Conservation (phyloP, 805 yeast genomes). For the Lipomyces mesembrius region DNA sequence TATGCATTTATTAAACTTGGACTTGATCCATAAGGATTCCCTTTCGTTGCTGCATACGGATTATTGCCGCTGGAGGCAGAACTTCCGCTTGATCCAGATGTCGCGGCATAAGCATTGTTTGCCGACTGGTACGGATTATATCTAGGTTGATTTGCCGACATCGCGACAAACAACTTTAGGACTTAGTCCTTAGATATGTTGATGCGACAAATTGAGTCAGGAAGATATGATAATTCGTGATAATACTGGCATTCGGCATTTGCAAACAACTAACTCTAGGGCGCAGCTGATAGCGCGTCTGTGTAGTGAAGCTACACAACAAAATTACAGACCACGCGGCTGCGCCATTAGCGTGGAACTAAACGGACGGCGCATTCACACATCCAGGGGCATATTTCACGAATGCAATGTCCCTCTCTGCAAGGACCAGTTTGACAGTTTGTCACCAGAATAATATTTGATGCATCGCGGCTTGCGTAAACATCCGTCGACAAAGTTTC, state of each 20-base stretch:
- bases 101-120: slow-evolving; percentile 1
- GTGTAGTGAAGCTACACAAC: no score
- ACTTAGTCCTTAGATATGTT: background rate
- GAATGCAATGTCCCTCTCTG: background rate
- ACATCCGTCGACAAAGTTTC: background rate
- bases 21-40: background rate
- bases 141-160: background rate
- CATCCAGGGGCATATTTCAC: background rate
- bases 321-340: no score
- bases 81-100: background rate
- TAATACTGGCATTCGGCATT: background rate
- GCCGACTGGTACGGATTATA: slow-evolving; percentile 4
- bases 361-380: background rate
- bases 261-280: background rate
- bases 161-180: background rate
- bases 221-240: background rate
- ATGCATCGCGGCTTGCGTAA: background rate
- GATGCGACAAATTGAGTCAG: background rate
- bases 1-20: slow-evolving; percentile 5
- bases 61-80: background rate
- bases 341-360: no score
- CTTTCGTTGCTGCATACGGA: background rate
- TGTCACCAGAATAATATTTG: background rate
- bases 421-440: background rate
- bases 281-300: background rate